Conservation (phyloP, 495 filamentous ascomycete species). For the Tuber indicum region DNA sequence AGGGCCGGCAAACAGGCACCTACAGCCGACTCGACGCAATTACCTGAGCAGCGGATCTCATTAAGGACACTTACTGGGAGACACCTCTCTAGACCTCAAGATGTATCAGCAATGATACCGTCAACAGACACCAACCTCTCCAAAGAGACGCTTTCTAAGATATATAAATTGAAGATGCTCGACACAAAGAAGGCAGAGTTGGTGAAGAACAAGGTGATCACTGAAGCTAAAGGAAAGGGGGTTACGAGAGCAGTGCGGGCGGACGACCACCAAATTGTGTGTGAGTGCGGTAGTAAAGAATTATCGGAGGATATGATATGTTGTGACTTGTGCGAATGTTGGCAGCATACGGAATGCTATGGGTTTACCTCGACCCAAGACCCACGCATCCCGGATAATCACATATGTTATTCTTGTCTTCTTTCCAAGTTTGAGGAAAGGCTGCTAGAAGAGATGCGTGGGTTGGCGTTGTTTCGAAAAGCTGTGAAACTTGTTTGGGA, state of each 20-base stretch:
- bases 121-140: not conserved
- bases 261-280: conserved; percentile 18
- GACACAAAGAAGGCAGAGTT: not conserved
- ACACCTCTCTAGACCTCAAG: not conserved
- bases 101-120: not conserved
- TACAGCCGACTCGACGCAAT: not conserved
- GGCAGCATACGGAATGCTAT: conserved; percentile 41
- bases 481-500: conserved; percentile 34
- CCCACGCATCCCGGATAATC: conserved; percentile 35
- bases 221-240: conserved; percentile 6
- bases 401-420: conserved; percentile 42
- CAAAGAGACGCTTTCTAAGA: not conserved
- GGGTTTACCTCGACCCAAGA: conserved; percentile 35
- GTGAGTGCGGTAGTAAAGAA: conserved; percentile 33
- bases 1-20: not conserved
- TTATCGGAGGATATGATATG: conserved; percentile 25
- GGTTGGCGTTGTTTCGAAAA: conserved; percentile 37
- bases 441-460: conserved; percentile 36
- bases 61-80: not conserved
- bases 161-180: conserved; percentile 4
- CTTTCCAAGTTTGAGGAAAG: conserved; percentile 32
- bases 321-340: conserved; percentile 40
- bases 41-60: not conserved
- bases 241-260: not conserved
- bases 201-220: not conserved